Percentiles rank a stretch among this genome's conserved stretches.
Evolutionary conservation across 1,284 basidiomycete species (phyloP).

Genomic region (Sanghuangporus sanghuang): DNA sequence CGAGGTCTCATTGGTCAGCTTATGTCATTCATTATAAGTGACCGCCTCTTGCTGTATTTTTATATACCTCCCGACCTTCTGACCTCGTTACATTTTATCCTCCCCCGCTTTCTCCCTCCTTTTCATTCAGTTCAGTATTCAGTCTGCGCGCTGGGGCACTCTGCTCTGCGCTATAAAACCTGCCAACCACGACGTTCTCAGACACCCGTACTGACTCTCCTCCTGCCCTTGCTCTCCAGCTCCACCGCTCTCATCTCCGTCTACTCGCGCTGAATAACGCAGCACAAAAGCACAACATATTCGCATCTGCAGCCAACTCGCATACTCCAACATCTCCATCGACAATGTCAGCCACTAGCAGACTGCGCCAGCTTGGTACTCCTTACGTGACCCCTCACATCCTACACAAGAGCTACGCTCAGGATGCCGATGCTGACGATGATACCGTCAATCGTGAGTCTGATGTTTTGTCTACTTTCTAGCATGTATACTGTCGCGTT

Average conservation of each 20-base stretch:
- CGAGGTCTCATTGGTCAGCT: not conserved
- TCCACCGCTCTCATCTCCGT: constrained; percentile 17
- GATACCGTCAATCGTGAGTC: constrained; percentile 52
- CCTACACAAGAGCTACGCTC: constrained; percentile 74
- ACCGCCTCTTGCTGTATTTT: not conserved
- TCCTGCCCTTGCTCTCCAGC: constrained; percentile 15
- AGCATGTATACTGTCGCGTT: not conserved
- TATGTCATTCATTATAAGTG: not conserved
- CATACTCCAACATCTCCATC: not conserved
- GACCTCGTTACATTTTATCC: not conserved
- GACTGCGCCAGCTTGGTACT: constrained; percentile 30
- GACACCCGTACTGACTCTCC: constrained; percentile 4
- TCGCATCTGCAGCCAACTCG: not conserved
- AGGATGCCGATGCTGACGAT: constrained; percentile 60
- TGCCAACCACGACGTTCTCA: constrained; percentile 9
- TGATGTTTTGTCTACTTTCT: not conserved
- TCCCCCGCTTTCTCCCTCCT: not conserved
- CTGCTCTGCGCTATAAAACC: not conserved
- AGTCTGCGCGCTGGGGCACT: not conserved
- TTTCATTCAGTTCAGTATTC: not conserved
- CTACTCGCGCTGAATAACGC: constrained; percentile 16
- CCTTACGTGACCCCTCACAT: constrained; percentile 83
- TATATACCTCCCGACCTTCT: constrained; percentile 9
- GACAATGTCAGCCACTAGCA: constrained; percentile 4
- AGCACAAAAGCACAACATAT: constrained; percentile 14